Conservation (phyloP, 1,284 basidiomycete species). For the Ceratobasidium papillatum region DNA sequence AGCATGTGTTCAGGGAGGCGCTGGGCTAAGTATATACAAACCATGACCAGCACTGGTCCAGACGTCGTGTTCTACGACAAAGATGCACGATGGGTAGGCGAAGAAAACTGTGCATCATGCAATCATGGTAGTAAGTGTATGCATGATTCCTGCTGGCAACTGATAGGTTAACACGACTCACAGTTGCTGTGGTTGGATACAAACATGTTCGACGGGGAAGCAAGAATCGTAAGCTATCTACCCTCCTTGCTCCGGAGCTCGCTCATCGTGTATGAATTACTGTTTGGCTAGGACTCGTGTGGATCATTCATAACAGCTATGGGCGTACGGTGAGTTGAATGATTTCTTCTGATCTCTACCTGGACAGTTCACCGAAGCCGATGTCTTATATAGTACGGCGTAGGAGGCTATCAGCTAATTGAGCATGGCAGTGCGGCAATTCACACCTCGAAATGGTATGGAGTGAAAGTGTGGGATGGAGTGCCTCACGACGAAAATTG, state of each 20-base stretch:
- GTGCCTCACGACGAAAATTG: not conserved
- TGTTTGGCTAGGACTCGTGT: not conserved
- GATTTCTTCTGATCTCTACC: no score
- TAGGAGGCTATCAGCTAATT: conserved; percentile 10
- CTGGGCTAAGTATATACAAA: not conserved
- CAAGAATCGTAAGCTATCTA: not conserved
- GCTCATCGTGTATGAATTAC: not conserved
- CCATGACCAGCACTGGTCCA: not conserved
- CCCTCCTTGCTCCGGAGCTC: no score
- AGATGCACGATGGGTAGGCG: not conserved
- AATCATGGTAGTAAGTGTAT: conserved; percentile 5
- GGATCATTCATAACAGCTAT: conserved; percentile 27
- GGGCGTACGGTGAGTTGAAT: not conserved
- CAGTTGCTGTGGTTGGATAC: conserved; percentile 18
- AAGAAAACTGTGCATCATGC: not conserved
- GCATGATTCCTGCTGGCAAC: not conserved
- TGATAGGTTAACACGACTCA: no score
- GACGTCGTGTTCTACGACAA: not conserved
- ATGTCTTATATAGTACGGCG: conserved; percentile 5
- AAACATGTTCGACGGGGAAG: not conserved
- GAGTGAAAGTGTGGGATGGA: not conserved
- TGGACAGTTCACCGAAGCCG: no score
- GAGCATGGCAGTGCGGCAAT: conserved; percentile 10
- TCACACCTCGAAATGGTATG: not conserved
- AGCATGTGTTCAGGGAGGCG: not conserved